Evolutionary conservation across 306 rosid genomes (phyloP).

Genomic region (Dryas alaskensis): DNA sequence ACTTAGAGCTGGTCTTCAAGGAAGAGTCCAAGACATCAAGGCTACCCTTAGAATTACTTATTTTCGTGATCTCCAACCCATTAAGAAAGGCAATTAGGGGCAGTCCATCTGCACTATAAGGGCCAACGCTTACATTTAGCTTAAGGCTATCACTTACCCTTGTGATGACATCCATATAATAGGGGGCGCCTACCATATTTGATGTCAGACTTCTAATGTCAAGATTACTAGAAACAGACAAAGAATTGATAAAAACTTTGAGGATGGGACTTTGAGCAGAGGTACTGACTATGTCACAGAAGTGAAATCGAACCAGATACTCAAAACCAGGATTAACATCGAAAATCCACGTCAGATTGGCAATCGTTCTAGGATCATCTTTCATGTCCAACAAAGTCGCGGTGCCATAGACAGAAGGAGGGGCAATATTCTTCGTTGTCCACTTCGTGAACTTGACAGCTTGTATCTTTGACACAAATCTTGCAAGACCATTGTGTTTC

Average conservation of each 20-base stretch:
- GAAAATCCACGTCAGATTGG: constrained; percentile 56
- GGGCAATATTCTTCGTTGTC: constrained; percentile 36
- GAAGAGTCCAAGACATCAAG: constrained; percentile 33
- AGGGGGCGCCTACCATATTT: constrained; percentile 41
- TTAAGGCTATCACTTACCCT: constrained; percentile 22
- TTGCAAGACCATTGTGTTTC: constrained; percentile 15
- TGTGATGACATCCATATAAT: constrained; percentile 47
- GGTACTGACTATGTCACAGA: constrained; percentile 45
- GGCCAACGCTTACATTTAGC: constrained; percentile 54
- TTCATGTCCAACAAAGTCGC: constrained; percentile 34
- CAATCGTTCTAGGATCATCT: constrained; percentile 14
- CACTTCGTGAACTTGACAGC: constrained; percentile 35
- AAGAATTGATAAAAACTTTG: constrained; percentile 48
- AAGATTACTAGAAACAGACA: constrained; percentile 35
- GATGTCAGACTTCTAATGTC: constrained; percentile 34
- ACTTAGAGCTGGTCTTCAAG: constrained; percentile 24
- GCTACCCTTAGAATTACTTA: constrained; percentile 44
- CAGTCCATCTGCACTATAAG: constrained; percentile 10
- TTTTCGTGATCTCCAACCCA: constrained; percentile 67
- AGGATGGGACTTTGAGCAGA: constrained; percentile 14
- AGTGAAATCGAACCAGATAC: constrained; percentile 65
- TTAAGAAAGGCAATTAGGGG: constrained; percentile 45
- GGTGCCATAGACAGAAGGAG: constrained; percentile 50
- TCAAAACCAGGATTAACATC: constrained; percentile 53
- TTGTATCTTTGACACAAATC: constrained; percentile 32